A percentile compares a stretch with the other conserved stretches of the same genome.
phyloP scores from a whole-genome alignment of 306 rosid species.

The Casuarina glauca region DNA sequence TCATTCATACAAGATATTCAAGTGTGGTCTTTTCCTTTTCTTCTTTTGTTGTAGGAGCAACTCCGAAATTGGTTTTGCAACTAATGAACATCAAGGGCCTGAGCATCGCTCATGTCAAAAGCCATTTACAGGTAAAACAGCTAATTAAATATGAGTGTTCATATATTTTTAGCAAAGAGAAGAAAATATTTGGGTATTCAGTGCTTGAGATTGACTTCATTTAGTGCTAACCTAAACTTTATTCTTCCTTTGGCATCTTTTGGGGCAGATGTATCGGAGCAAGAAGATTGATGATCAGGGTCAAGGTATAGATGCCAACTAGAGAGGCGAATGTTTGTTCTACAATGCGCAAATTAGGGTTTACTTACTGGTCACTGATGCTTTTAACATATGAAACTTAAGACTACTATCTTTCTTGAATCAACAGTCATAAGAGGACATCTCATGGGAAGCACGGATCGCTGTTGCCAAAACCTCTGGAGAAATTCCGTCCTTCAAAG shows the following conservation, averaged over 20 bases:
- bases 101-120: constrained; percentile 12
- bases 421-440: not conserved
- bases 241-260: not conserved
- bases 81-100: constrained; percentile 8
- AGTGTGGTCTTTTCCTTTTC: too few relatives aligned
- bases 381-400: not conserved
- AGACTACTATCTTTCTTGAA: not conserved
- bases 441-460: constrained; percentile 7
- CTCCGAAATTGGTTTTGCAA: constrained; percentile 14
- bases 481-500: not conserved
- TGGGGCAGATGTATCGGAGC: constrained; percentile 5
- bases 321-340: not conserved
- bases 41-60: constrained; percentile 5
- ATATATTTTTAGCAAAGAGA: not conserved
- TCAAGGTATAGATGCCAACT: not conserved
- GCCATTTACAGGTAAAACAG: constrained; percentile 14
- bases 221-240: not conserved
- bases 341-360: not conserved
- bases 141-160: not conserved
- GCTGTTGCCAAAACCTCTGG: not conserved
- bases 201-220: not conserved
- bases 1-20: not conserved
- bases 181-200: not conserved
- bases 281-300: constrained; percentile 15
- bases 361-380: not conserved